Evolutionary conservation across 228 moss, liverwort and hornwort species (phyloP).

Genomic region (Sphagnum magellanicum): DNA sequence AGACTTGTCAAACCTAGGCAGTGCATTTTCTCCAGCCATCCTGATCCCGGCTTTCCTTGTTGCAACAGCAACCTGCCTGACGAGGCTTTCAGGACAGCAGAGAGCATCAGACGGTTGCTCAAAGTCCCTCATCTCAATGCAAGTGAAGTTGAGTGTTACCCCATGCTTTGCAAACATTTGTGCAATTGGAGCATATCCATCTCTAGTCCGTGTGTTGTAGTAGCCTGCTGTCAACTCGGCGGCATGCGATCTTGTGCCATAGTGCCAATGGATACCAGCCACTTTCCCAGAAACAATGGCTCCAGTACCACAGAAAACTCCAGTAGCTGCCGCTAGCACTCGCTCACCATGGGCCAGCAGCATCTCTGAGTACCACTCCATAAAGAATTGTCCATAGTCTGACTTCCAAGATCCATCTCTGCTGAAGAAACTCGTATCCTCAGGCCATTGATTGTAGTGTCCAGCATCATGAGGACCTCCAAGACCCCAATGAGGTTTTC

Average conservation of each 20-base stretch:
- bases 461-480: conserved; percentile 42
- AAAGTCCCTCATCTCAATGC: conserved; percentile 43
- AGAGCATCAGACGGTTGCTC: conserved; percentile 32
- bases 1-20: conserved; percentile 31
- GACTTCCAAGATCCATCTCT: conserved; percentile 30
- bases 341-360: conserved; percentile 26
- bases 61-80: conserved; percentile 27
- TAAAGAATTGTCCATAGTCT: conserved; percentile 32
- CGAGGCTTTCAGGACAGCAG: conserved; percentile 34
- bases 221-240: conserved; percentile 42
- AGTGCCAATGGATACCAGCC: conserved; percentile 50
- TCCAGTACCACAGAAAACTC: conserved; percentile 23
- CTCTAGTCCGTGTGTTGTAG: conserved; percentile 27
- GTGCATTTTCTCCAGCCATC: conserved; percentile 41
- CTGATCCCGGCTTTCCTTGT: conserved; percentile 23
- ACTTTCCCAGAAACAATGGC: conserved; percentile 36
- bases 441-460: conserved; percentile 33
- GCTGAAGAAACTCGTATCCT: conserved; percentile 25
- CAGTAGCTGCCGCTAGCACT: conserved; percentile 21
- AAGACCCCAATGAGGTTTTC: conserved; percentile 17
- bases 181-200: conserved; percentile 38
- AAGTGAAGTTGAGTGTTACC: conserved; percentile 38
- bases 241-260: conserved; percentile 35
- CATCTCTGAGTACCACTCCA: conserved; percentile 41
- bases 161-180: conserved; percentile 40